Base-by-base conservation (phyloP, 768 basidiomycete genomes). In the Phanerochaete carnosa region DNA sequence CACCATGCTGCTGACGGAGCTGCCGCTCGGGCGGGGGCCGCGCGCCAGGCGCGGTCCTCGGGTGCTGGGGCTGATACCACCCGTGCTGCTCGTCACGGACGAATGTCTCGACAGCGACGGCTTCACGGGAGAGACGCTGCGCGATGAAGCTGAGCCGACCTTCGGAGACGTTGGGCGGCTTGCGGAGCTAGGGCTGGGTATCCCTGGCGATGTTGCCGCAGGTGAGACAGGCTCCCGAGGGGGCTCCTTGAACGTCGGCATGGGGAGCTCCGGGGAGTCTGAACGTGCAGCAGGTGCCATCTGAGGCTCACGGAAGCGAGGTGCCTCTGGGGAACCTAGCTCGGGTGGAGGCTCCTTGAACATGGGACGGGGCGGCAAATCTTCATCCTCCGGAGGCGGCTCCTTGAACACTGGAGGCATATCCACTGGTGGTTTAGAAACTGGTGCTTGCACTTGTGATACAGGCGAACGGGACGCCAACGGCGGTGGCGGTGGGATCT, bases 371-470 rank as follows among this genome's bases (percentile, higher is more conserved):
- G 77, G 74, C 11, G 80, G 76, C 25, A 79, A 68, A 43, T 83
- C 79, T 55, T 84, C 83, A 26, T 72, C 64, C 72, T 88, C 88
- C 3, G 84, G 83, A 26, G 84, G 82, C 8, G 87, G 88, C 57
- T 86, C 85, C 66, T 78, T 88, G 72, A 88, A 90, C 0, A 70
- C 59, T 5, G 86, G 87, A 33, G 76, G 75, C 3, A 71, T 63
- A 19, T 74, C 70, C 12, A 58, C 22, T n/a, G 58, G 53, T 22
- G 57, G 53, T 1, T 43, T 11, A 16, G 45, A 13, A 28, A 22
- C 30, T 30, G 58, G 45, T 6, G 58, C 45, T 15, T 55, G 45
- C 22, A 58, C 30, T 37, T 55, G 37, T 74, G 46, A 69, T 73
- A 51, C 45, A 30, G 63, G 54, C 11, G 60, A 56, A 19, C 37